phyloP scores from a whole-genome alignment of 2,329 filamentous ascomycete species.

The Immersiporthe knoxdaviesiana region DNA sequence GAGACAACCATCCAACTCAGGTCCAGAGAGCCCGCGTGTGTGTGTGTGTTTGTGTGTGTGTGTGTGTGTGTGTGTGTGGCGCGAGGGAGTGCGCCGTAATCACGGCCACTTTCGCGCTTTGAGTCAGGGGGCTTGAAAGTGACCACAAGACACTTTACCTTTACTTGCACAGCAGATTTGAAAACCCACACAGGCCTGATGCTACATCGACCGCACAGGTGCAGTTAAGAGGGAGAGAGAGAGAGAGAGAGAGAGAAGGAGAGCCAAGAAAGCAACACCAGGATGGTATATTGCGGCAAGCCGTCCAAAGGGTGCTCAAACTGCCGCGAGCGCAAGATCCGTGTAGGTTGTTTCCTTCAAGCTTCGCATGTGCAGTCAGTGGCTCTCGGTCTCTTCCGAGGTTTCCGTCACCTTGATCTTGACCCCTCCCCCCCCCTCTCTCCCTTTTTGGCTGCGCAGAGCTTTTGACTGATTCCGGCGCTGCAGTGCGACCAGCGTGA shows the following conservation, averaged over 20 bases:
- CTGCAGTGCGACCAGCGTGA: conserved; percentile 56
- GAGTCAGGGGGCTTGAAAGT: background rate
- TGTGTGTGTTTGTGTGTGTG: too few relatives aligned
- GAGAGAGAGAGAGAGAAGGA: background rate
- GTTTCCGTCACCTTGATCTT: too few relatives aligned
- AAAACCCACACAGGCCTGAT: background rate
- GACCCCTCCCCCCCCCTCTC: background rate
- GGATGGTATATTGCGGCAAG: conserved; percentile 63
- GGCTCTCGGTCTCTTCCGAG: background rate
- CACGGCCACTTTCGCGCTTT: background rate
- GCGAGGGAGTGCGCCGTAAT: background rate
- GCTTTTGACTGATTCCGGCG: conserved; percentile 12
- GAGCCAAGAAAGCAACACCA: conserved; percentile 15
- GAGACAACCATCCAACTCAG: background rate
- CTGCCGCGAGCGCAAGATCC: conserved; percentile 60
- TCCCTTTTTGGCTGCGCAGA: background rate
- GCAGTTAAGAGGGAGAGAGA: background rate
- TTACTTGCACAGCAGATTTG: background rate
- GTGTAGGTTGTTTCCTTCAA: conserved; percentile 45
- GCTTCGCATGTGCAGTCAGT: background rate
- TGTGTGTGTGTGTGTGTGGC: too few relatives aligned
- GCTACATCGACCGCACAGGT: background rate
- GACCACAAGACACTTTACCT: background rate
- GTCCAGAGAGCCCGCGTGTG: background rate
- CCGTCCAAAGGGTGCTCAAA: conserved; percentile 60